These are phyloP conservation scores for Geotrichum aggregatum DNA, from an alignment of 1,139 yeast species.

Conservation along the genomic window DNA sequence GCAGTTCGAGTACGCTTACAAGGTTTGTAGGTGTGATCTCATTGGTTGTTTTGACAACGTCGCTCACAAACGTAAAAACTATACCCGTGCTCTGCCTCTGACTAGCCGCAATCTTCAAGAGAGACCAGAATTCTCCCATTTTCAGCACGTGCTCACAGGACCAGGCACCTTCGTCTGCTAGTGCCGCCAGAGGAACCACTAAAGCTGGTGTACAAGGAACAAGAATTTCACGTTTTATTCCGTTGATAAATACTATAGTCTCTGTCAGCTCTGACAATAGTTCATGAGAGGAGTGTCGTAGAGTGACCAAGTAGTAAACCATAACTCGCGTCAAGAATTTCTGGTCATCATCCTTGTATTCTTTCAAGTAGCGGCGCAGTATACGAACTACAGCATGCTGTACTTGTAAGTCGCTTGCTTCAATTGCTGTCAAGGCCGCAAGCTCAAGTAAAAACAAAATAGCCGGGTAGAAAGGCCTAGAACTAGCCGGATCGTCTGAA, in stretches of 20 bases:
- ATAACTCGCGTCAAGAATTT: slow-evolving; percentile 34
- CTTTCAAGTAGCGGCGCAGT: slow-evolving; percentile 27
- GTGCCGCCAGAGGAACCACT: slow-evolving; percentile 52
- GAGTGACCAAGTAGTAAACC: slow-evolving; percentile 26
- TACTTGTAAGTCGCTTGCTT: slow-evolving; percentile 16
- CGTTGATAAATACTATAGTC: slow-evolving; percentile 8
- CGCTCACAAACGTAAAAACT: slow-evolving; percentile 50
- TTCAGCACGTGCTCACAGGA: slow-evolving; percentile 33
- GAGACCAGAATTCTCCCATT: slow-evolving; percentile 54
- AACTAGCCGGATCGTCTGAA: slow-evolving; percentile 24
- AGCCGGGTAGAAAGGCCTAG: slow-evolving; percentile 23
- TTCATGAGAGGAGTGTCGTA: slow-evolving; percentile 47
- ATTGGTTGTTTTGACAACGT: slow-evolving; percentile 39
- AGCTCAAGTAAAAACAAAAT: slow-evolving; percentile 29
- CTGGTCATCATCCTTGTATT: slow-evolving; percentile 30
- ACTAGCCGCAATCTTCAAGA: slow-evolving; percentile 56
- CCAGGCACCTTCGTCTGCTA: slow-evolving; percentile 51
- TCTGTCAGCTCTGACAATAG: slow-evolving; percentile 28
- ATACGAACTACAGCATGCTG: slow-evolving; percentile 31
- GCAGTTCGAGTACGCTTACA: slow-evolving; percentile 51
- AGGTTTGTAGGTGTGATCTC: slow-evolving; percentile 27
- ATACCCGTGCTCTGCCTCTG: slow-evolving; percentile 48
- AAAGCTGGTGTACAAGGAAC: slow-evolving; percentile 17
- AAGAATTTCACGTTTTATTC: slow-evolving; percentile 22
- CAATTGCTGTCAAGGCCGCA: slow-evolving; percentile 25